These are phyloP conservation scores for Monilinia fructicola DNA, from an alignment of 2,329 filamentous ascomycete species.

Conservation along the genomic window DNA sequence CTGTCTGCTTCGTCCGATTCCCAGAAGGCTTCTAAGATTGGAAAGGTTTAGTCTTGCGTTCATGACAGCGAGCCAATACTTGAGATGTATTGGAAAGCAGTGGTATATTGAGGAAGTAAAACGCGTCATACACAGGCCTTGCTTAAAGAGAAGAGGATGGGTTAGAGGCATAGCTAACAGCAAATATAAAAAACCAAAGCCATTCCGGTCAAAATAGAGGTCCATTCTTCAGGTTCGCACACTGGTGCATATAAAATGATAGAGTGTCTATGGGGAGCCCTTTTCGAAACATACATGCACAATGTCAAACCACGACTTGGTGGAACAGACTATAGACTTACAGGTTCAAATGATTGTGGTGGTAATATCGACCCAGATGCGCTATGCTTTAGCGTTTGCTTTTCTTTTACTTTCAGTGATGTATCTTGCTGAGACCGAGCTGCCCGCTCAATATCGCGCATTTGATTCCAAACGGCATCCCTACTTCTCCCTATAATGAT, in stretches of 20 bases:
- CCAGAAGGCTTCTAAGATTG: slow-evolving; percentile 6
- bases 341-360: neutral
- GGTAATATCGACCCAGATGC: neutral
- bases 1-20: slow-evolving; percentile 23
- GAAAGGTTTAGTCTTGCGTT: slow-evolving; percentile 1
- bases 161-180: neutral
- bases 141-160: neutral
- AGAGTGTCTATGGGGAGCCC: too few species aligned
- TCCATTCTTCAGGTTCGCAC: neutral
- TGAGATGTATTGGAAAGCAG: neutral
- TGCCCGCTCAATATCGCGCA: slow-evolving; percentile 27
- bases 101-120: neutral
- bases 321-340: neutral
- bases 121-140: neutral
- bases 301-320: neutral
- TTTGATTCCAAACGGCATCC: slow-evolving; percentile 30
- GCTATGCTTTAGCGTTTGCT: slow-evolving; percentile 6
- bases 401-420: slow-evolving; percentile 3
- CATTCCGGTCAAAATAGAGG: neutral
- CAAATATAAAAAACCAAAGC: neutral
- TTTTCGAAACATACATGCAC: neutral
- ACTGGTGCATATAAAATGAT: neutral
- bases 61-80: neutral
- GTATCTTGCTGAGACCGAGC: slow-evolving; percentile 22
- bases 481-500: slow-evolving; percentile 27